Base-by-base conservation (phyloP, 2,329 filamentous ascomycete genomes). In the Leptographium wingfieldii region DNA sequence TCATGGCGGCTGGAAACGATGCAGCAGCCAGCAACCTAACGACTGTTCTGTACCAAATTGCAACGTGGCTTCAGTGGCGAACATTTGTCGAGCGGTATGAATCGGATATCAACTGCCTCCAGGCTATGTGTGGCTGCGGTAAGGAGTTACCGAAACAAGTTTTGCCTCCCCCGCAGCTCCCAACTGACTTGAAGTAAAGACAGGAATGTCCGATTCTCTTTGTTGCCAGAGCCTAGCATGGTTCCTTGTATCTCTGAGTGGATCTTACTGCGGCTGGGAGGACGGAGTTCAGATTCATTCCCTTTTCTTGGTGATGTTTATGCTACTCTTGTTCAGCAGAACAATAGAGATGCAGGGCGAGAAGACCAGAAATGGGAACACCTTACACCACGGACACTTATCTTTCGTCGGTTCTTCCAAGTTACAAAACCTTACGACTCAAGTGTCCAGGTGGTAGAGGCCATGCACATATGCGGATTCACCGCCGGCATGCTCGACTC, bases 11-110 rank as follows among this genome's bases (percentile, higher is more conserved):
- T 0, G 76, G 79, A 57, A 73, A 74, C 48, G 64, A 67, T 2
- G 75, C 76, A 3, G 74, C 77, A 0, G 72, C 75, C 31, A 70
- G 72, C 11, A 77, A 81, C 55, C 67, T 97, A 27, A 82, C 83
- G n/a, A 84, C 88, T 19, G 71, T 96, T 2, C 74, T 97, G 52
- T 85, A 86, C 54, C 92, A 96, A 69, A 78, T 99, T 60, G 83
- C 87, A 1, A 77, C 80, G 58, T 97, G 92, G 92, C 76, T 99
- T 29, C 82, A 83, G 10, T 96, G 92, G 81, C 64, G 71, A 9
- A 68, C 71, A 55, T 81, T 81, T 67, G 70, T 71, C 3, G 69
- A 71, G 6, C 60, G 74, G 19, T 83, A 84, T 60, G 77, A 80
- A 55, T 66, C 82, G 0, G 80, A 80, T 5, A 74, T 83, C 62